Evolutionary conservation across 2,329 filamentous ascomycete species (phyloP), one percentile per base, ranked within the genome.

Genomic region (Aspergillus tamarii): DNA sequence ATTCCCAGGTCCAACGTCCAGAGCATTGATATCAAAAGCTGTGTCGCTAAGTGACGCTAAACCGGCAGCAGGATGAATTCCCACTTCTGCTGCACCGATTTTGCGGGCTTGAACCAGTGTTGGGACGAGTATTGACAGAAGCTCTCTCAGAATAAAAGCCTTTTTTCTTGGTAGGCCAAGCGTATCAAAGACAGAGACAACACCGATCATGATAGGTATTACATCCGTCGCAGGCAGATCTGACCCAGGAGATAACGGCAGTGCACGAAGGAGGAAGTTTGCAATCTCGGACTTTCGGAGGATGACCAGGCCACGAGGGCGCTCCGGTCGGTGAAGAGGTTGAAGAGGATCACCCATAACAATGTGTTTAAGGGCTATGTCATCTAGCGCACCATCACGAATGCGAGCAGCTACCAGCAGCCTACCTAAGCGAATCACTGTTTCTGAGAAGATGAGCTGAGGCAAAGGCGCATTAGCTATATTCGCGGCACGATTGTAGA

Each of bases 61-160:
- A 0, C 93, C 94, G 11, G 94, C 93, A 21, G 94, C 94, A 46
- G 95, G 95, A 78, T 98, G 94, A 41, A 99, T 92, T 4, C 94
- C 95, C 72, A 95, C 92, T 74, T 98, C 95, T n/a, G 95, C 94
- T 46, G 95, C 95, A 36, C 94, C 94, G 55, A 94, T 86, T 54
- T 96, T 97, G 45, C 95, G 87, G 19, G 95, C 95, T 77, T 97
- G 93, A 5, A 97, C 90, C 10, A 99, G 84, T 3, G 92, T 93
- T 39, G 89, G 90, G 59, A 96, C 92, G 46, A 98, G 84, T 19
- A 93, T 89, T 4, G 89, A 90, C 10, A 99, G 85, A 57, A 98
- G 84, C 73, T 97, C 93, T 70, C 92, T 89, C 71, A 97, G 85
- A 0, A 97, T 88, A 80, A 98, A 91, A 5, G 92, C 93, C 77